These are phyloP conservation scores for Lipomyces anomalus DNA, from an alignment of 805 yeast species.

Conservation along the genomic window DNA sequence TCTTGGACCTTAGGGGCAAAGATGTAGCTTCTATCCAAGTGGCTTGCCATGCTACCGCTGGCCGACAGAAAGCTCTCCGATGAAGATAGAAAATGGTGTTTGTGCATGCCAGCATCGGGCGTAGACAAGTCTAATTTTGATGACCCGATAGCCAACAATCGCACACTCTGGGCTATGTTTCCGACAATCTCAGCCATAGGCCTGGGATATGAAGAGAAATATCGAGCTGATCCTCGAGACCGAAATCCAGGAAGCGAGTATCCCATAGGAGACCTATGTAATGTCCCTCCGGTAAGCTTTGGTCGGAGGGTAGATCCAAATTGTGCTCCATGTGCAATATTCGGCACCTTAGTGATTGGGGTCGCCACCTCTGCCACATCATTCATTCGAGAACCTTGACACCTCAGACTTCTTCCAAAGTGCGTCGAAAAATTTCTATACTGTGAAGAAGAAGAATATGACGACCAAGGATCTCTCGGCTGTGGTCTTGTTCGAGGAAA, in stretches of 20 bases:
- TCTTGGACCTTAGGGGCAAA: background rate
- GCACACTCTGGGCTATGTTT: slow-evolving; percentile 10
- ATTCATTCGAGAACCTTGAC: slow-evolving; percentile 1
- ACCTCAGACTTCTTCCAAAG: background rate
- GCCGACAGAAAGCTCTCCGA: background rate
- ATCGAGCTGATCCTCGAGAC: slow-evolving; percentile 16
- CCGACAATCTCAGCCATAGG: slow-evolving; percentile 19
- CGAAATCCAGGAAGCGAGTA: slow-evolving; percentile 22
- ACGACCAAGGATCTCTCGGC: background rate
- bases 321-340: slow-evolving; percentile 16
- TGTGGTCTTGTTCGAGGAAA: background rate
- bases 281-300: slow-evolving; percentile 20
- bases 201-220: slow-evolving; percentile 10
- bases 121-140: slow-evolving; percentile 6
- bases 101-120: background rate
- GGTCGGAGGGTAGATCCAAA: slow-evolving; percentile 19
- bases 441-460: background rate
- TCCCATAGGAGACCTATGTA: slow-evolving; percentile 17
- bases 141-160: slow-evolving; percentile 16
- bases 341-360: slow-evolving; percentile 1
- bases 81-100: background rate
- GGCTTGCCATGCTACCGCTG: background rate
- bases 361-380: slow-evolving; percentile 6
- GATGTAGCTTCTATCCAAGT: background rate
- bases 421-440: background rate